phyloP scores from a whole-genome alignment of 129 eudicot genomes.

The Tagetes patula region DNA sequence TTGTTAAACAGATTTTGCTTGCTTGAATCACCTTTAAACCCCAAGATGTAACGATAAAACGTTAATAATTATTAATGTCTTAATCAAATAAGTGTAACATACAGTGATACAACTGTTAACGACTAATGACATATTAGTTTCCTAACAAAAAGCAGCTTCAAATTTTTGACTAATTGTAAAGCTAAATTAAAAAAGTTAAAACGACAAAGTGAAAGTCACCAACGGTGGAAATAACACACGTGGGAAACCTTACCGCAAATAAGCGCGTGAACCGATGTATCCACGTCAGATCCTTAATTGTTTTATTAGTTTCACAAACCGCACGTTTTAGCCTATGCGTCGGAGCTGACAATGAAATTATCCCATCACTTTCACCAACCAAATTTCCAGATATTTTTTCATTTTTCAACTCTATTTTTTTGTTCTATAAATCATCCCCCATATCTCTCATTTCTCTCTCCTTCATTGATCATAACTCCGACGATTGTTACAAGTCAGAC shows the following conservation, averaged over 20 bases:
- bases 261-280: constrained; percentile 26
- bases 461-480: constrained; percentile 25
- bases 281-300: background rate
- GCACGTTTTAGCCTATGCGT: constrained; percentile 42
- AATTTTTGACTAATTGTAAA: background rate
- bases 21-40: no score
- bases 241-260: background rate
- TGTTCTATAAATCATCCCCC: constrained; percentile 29
- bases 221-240: constrained; percentile 26
- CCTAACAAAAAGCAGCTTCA: background rate
- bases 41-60: no score
- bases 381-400: constrained; percentile 17
- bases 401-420: background rate
- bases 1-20: no score
- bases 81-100: no score
- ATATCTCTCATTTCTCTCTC: constrained; percentile 22
- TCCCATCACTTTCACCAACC: constrained; percentile 42
- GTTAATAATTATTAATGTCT: no score
- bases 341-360: constrained; percentile 44
- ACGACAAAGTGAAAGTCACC: background rate
- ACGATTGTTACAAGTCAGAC: constrained; percentile 37
- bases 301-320: background rate
- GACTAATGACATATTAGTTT: background rate
- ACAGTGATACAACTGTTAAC: background rate
- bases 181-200: background rate